These are phyloP conservation scores for Sapria himalayana DNA, from an alignment of 345 rosid genomes.

Conservation along the genomic window DNA sequence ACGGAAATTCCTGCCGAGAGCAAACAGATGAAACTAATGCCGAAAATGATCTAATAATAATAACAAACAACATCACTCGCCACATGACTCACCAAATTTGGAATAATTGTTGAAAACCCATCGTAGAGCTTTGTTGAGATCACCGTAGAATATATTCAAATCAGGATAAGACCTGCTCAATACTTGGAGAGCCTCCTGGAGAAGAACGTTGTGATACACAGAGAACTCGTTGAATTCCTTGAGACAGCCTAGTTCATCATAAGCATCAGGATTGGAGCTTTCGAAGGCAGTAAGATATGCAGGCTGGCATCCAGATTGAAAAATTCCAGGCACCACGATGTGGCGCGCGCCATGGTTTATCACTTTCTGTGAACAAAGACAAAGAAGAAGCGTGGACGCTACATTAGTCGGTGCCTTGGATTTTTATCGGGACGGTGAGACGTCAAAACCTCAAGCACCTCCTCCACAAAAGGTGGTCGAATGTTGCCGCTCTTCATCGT, in stretches of 20 bases:
- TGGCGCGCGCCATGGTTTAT: not conserved
- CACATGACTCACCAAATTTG: constrained; percentile 7
- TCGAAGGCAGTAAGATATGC: not conserved
- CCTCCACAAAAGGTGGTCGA: no score
- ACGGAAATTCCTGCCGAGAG: no score
- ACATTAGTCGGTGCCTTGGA: no score
- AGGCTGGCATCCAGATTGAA: not conserved
- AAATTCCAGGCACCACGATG: not conserved
- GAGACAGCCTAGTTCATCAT: not conserved
- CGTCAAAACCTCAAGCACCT: no score
- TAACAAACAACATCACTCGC: no score
- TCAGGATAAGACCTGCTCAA: not conserved
- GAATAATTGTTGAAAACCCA: not conserved
- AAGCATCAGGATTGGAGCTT: not conserved
- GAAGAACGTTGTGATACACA: not conserved
- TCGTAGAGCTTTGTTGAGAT: not conserved
- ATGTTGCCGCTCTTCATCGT: no score
- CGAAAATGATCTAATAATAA: no score
- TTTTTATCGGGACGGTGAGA: no score
- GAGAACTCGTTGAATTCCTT: not conserved
- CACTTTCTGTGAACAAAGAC: constrained; percentile 1
- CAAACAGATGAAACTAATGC: no score
- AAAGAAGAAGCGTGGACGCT: no score
- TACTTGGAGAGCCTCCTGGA: not conserved
- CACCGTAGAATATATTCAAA: not conserved